phyloP scores from a whole-genome alignment of 129 eudicot genomes.

The Tagetes erecta region DNA sequence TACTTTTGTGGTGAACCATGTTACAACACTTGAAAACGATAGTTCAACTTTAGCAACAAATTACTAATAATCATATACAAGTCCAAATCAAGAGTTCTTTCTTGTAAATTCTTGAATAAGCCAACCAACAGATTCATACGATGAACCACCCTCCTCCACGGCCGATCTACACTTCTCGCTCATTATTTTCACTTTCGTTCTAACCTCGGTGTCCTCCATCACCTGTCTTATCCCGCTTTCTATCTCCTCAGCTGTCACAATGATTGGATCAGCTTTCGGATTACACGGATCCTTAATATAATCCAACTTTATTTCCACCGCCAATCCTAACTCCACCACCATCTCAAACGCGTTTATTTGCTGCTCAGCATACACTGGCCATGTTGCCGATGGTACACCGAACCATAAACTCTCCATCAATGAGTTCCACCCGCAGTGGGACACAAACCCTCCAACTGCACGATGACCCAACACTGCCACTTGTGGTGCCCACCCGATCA shows the following conservation, averaged over 20 bases:
- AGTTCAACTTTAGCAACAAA: no score
- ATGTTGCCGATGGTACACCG: constrained; percentile 38
- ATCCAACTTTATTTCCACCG: constrained; percentile 36
- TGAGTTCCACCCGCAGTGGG: constrained; percentile 1
- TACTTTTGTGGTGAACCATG: no score
- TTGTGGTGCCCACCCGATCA: constrained; percentile 14
- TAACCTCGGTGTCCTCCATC: constrained; percentile 25
- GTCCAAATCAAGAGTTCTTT: neutral
- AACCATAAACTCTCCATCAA: constrained; percentile 25
- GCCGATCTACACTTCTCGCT: constrained; percentile 31
- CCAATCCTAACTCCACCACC: constrained; percentile 44
- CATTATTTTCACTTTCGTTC: constrained; percentile 33
- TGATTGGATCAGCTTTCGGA: neutral
- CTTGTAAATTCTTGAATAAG: constrained; percentile 24
- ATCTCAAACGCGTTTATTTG: constrained; percentile 41
- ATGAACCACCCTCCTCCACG: constrained; percentile 35
- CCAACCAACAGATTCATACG: constrained; percentile 27
- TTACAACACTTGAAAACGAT: no score
- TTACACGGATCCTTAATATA: constrained; percentile 6
- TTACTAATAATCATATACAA: no score
- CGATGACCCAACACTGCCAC: constrained; percentile 33
- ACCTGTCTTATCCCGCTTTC: constrained; percentile 30
- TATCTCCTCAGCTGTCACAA: constrained; percentile 25
- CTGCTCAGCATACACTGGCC: constrained; percentile 50
- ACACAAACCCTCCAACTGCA: constrained; percentile 42